Base-by-base conservation (phyloP, 306 rosid genomes). In the Cucurbita moschata region DNA sequence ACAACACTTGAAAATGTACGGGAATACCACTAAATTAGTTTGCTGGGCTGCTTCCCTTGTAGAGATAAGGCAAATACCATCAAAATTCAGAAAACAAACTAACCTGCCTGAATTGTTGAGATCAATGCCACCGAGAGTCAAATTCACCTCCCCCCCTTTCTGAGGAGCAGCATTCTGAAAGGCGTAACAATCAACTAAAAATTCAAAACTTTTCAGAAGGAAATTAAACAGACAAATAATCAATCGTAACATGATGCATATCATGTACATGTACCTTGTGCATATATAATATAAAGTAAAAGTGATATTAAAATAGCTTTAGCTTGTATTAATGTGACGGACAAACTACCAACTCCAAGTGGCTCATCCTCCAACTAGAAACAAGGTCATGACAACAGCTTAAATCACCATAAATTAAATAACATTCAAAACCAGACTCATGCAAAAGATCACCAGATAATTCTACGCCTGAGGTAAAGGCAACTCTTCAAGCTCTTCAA, bases 21-120 rank as follows among this genome's bases (percentile, higher is more conserved):
- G 69, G 58, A 76, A 75, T 77, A 74, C 73, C 37, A 39, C 10
- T 49, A 81, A 76, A 69, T 83, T 81, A 81, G 67, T 84, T 71
- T 78, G 79, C 38, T 76, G 61, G 40, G 63, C 46, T 58, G 64
- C 54, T 81, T 15, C 76, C 39, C 42, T 46, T 35, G 64, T 54
- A 55, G 21, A 59, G 70, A 64, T 26, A 77, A 79, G 35, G 42
- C 50, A 37, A 51, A 30, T 50, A 44, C 61, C 57, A 38, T 52
- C 43, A 65, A 78, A 44, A 79, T 76, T 80, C 46, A 54, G 74
- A 71, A 79, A 77, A 78, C 83, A 83, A 85, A 88, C 97, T 87
- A 86, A 95, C 99, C 99, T 95, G 92, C 99, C 97, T 88, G 99
- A 89, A 88, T 91, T 95, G 96, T 95, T 95, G 96, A 95, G 99